phyloP scores from a whole-genome alignment of 495 filamentous ascomycete genomes.

The Penicillium angulare region DNA sequence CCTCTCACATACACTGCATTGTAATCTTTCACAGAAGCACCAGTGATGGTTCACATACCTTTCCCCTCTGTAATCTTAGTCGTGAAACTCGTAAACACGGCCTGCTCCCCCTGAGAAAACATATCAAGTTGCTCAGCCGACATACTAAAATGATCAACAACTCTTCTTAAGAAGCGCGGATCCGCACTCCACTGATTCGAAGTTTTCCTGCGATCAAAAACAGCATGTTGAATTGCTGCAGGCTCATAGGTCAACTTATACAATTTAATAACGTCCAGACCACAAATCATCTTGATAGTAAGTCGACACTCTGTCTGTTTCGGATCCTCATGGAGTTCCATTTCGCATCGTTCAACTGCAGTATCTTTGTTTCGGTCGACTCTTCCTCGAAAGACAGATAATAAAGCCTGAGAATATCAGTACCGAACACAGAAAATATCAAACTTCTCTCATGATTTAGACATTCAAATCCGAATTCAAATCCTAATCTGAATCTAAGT shows the following conservation, averaged over 20 bases:
- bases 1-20: background rate
- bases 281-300: constrained; percentile 77
- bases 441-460: too few relatives aligned
- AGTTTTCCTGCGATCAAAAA: constrained; percentile 71
- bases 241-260: constrained; percentile 91
- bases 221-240: constrained; percentile 75
- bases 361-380: constrained; percentile 71
- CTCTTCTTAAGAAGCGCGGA: constrained; percentile 71
- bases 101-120: constrained; percentile 66
- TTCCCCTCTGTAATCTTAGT: constrained; percentile 84
- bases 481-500: too few relatives aligned
- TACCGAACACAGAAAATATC: too few relatives aligned
- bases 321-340: constrained; percentile 71
- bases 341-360: constrained; percentile 82
- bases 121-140: constrained; percentile 92
- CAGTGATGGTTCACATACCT: constrained; percentile 47
- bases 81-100: constrained; percentile 90
- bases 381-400: constrained; percentile 72
- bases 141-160: constrained; percentile 87
- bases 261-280: constrained; percentile 87
- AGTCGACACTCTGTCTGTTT: constrained; percentile 75
- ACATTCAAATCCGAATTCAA: too few relatives aligned
- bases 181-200: constrained; percentile 77
- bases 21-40: background rate
- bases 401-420: constrained; percentile 60